These are phyloP conservation scores for Sporothrix pseudoabietina DNA, from an alignment of 2,329 filamentous ascomycete species.

Conservation along the genomic window DNA sequence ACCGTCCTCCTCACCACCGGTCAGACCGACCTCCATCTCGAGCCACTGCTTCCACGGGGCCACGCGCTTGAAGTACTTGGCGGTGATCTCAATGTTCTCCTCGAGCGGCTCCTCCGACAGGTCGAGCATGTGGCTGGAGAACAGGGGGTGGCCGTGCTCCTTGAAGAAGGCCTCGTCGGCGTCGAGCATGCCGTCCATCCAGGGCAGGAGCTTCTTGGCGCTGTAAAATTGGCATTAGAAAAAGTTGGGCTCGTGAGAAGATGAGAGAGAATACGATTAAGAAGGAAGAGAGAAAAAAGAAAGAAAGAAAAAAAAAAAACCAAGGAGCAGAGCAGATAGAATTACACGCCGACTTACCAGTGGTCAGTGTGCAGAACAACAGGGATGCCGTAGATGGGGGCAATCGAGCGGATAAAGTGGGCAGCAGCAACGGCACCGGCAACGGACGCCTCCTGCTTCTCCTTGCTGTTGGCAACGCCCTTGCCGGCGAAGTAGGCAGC, in stretches of 20 bases:
- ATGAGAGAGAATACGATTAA: too few species aligned
- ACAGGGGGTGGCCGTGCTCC: constrained; percentile 85
- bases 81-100: constrained; percentile 89
- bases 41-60: constrained; percentile 98
- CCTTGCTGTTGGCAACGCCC: constrained; percentile 79
- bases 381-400: constrained; percentile 84
- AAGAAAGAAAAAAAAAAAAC: not conserved
- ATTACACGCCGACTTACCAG: constrained; percentile 31
- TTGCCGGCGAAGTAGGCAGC: constrained; percentile 91
- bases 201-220: constrained; percentile 98
- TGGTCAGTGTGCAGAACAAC: constrained; percentile 97
- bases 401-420: constrained; percentile 88
- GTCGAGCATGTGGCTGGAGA: constrained; percentile 96
- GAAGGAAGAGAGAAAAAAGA: not conserved
- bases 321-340: too few species aligned
- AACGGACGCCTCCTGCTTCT: constrained; percentile 88
- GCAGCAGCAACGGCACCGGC: constrained; percentile 85
- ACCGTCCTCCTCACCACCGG: constrained; percentile 51
- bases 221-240: constrained; percentile 51
- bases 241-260: too few species aligned
- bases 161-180: constrained; percentile 96
- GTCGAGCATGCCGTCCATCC: constrained; percentile 94
- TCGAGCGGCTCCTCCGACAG: constrained; percentile 88
- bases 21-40: constrained; percentile 96
- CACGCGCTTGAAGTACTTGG: constrained; percentile 89